These are phyloP conservation scores for Byssochlamys sp. DNA, from an alignment of 2,329 filamentous ascomycete species.

Conservation along the genomic window DNA sequence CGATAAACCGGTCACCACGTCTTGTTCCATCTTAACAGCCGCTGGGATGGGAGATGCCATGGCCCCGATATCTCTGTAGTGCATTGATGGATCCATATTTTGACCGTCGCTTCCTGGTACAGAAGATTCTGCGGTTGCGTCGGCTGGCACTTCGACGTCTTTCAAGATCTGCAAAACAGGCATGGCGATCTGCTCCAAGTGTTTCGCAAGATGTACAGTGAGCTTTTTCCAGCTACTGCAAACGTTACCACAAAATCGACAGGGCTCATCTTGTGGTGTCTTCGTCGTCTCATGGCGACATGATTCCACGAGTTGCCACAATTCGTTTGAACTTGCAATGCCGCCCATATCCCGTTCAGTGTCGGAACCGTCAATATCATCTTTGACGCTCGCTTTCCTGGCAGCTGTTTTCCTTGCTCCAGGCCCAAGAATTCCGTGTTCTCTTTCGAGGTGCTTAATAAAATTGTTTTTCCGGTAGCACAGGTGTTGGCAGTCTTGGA, in stretches of 20 bases:
- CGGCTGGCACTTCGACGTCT: conserved; percentile 33
- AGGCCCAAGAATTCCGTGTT: conserved; percentile 78
- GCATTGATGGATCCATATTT: neutral
- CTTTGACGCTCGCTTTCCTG: conserved; percentile 39
- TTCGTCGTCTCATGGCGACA: conserved; percentile 63
- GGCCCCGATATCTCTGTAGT: neutral
- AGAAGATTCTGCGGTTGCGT: conserved; percentile 51
- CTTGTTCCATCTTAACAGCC: neutral
- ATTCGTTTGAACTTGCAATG: conserved; percentile 43
- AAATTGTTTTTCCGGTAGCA: conserved; percentile 90
- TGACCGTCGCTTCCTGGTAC: neutral
- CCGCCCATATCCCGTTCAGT: conserved; percentile 14
- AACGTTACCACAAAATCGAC: conserved; percentile 73
- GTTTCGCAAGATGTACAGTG: conserved; percentile 83
- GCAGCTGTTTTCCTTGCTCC: conserved; percentile 58
- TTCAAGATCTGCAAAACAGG: conserved; percentile 55
- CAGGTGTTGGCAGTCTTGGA: conserved; percentile 68
- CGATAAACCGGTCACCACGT: neutral
- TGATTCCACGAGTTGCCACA: conserved; percentile 67
- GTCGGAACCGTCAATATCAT: conserved; percentile 46
- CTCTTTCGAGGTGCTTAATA: conserved; percentile 79
- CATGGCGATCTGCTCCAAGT: conserved; percentile 86
- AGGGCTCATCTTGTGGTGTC: conserved; percentile 65
- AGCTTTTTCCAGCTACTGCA: conserved; percentile 86
- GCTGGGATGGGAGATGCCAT: neutral